Evolutionary conservation across 2,329 filamentous ascomycete species (phyloP).

Genomic region (Cladorrhinum sp.): DNA sequence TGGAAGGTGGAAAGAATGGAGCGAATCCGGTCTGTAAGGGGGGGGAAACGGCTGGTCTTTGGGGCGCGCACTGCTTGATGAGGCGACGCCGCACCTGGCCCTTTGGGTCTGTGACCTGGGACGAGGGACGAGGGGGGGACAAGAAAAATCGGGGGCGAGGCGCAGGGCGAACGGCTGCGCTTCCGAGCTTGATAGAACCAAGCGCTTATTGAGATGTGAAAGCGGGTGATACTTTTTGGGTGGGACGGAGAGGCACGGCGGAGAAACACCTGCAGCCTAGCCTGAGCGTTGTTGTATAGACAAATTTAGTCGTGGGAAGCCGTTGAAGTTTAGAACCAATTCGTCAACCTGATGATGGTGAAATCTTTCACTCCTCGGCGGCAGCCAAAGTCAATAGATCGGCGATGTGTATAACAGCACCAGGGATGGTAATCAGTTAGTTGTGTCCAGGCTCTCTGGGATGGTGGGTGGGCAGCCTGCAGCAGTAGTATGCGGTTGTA

Average conservation of each 20-base stretch:
- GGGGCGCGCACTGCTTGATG: conserved; percentile 9
- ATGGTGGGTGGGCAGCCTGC: conserved; percentile 4
- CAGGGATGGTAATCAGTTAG: neutral
- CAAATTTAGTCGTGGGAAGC: too few species aligned
- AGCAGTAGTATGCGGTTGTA: conserved; percentile 2
- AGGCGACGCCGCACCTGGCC: conserved; percentile 7
- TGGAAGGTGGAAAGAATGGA: conserved; percentile 6
- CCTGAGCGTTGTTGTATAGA: neutral
- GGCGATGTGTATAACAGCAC: neutral
- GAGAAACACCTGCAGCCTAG: neutral
- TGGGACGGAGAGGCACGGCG: conserved; percentile 1
- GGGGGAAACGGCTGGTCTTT: conserved; percentile 1
- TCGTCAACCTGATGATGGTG: neutral
- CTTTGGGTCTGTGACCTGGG: conserved; percentile 7
- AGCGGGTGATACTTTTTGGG: neutral
- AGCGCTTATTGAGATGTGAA: conserved; percentile 1
- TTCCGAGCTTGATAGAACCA: conserved; percentile 17
- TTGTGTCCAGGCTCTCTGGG: neutral
- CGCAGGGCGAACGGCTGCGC: conserved; percentile 26
- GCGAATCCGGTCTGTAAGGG: neutral
- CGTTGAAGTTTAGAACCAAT: neutral
- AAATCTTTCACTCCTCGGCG: neutral
- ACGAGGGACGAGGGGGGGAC: neutral
- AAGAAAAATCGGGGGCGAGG: conserved; percentile 20
- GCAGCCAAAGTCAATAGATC: conserved; percentile 6